These are phyloP conservation scores for Calonectria leucothoes DNA, from an alignment of 2,329 filamentous ascomycete genomes.

Conservation along the genomic window DNA sequence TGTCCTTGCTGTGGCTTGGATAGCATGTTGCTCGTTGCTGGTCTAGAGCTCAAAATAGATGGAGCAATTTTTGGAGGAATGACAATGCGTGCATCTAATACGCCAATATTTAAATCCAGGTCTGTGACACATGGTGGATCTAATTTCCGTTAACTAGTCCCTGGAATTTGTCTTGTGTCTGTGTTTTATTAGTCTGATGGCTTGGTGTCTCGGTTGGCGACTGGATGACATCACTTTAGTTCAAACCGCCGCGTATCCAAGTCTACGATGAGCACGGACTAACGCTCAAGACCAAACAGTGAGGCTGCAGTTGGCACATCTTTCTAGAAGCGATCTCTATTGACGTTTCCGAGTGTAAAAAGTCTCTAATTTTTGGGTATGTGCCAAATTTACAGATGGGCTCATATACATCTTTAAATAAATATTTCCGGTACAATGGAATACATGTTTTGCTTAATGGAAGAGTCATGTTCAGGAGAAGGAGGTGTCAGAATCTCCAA, in stretches of 20 bases:
- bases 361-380: not conserved
- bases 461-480: not conserved
- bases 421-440: not conserved
- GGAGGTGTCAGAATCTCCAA: not conserved
- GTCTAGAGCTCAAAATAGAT: not conserved
- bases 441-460: not conserved
- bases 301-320: not conserved
- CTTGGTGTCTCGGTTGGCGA: no score
- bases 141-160: no score
- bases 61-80: no score
- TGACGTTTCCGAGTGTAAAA: not conserved
- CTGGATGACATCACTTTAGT: no score
- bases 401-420: not conserved
- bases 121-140: no score
- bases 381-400: not conserved
- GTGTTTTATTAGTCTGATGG: no score
- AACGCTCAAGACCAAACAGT: not conserved
- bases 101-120: no score
- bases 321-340: not conserved
- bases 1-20: no score
- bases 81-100: no score
- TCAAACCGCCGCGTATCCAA: not conserved
- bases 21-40: no score
- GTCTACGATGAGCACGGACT: not conserved
- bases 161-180: no score